Evolutionary conservation across 352 stramenopile genomes (phyloP).

Genomic region (Pythium sp.): DNA sequence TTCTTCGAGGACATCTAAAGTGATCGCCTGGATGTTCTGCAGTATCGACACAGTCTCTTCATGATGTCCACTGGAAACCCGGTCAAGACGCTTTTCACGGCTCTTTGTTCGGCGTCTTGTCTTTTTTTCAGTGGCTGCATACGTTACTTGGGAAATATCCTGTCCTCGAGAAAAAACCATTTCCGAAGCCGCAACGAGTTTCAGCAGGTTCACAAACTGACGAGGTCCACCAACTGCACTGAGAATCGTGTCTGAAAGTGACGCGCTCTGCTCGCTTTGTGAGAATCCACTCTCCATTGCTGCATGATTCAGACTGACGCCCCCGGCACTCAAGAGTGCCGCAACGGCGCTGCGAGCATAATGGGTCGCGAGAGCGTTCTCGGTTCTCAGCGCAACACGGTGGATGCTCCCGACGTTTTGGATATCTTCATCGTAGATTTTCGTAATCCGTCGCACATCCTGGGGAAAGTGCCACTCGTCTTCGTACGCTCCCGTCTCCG

Average conservation of each 20-base stretch:
- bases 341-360: slow-evolving; percentile 68
- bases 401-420: slow-evolving; percentile 72
- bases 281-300: background rate
- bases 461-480: slow-evolving; percentile 76
- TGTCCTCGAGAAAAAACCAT: slow-evolving; percentile 45
- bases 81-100: background rate
- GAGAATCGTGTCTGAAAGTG: slow-evolving; percentile 39
- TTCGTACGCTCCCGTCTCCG: slow-evolving; percentile 82
- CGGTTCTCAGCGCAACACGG: slow-evolving; percentile 65
- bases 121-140: background rate
- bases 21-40: slow-evolving; percentile 46
- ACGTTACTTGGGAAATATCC: slow-evolving; percentile 1
- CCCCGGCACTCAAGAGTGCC: slow-evolving; percentile 27
- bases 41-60: slow-evolving; percentile 45
- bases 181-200: slow-evolving; percentile 77
- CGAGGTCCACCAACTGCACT: slow-evolving; percentile 56
- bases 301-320: background rate
- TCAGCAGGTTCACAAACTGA: slow-evolving; percentile 80
- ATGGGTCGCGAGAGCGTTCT: slow-evolving; percentile 79
- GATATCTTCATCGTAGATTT: slow-evolving; percentile 78
- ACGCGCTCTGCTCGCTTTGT: slow-evolving; percentile 15
- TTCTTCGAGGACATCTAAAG: slow-evolving; percentile 53
- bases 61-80: background rate
- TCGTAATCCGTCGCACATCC: slow-evolving; percentile 72
- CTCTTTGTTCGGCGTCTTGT: background rate